Evolutionary conservation across 176 grass and related monocot genomes (phyloP).

Genomic region (Phoenix roebelenii): DNA sequence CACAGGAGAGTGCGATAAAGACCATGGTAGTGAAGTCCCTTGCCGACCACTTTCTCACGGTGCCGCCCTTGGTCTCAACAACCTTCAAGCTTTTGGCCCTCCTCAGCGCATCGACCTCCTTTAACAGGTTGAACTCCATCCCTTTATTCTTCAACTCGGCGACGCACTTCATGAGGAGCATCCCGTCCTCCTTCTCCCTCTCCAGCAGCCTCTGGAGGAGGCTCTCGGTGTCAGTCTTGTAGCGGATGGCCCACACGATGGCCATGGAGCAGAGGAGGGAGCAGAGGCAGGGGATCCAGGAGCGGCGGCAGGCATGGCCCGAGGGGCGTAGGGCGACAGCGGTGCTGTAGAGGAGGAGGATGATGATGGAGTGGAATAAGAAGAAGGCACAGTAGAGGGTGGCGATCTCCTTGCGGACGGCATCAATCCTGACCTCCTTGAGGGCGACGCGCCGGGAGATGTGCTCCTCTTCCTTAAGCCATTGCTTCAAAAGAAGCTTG

Average conservation of each 20-base stretch:
- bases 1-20: slow-evolving; percentile 47
- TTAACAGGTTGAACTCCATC: slow-evolving; percentile 70
- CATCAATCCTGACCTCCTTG: slow-evolving; percentile 62
- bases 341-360: slow-evolving; percentile 61
- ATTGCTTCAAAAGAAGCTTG: slow-evolving; percentile 86
- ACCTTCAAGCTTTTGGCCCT: slow-evolving; percentile 79
- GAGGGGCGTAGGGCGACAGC: not conserved
- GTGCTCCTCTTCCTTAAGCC: slow-evolving; percentile 81
- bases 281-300: slow-evolving; percentile 75
- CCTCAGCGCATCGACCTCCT: slow-evolving; percentile 91
- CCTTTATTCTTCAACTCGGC: slow-evolving; percentile 76
- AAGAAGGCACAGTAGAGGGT: slow-evolving; percentile 86
- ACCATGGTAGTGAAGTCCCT: slow-evolving; percentile 57
- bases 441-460: slow-evolving; percentile 67
- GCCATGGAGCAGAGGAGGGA: slow-evolving; percentile 60
- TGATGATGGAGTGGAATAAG: slow-evolving; percentile 55
- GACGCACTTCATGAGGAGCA: slow-evolving; percentile 65
- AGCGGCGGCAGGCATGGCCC: slow-evolving; percentile 26
- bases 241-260: slow-evolving; percentile 80
- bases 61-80: slow-evolving; percentile 50
- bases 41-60: slow-evolving; percentile 41
- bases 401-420: slow-evolving; percentile 53
- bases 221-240: slow-evolving; percentile 78
- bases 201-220: slow-evolving; percentile 53
- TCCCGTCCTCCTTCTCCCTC: slow-evolving; percentile 69